Percentiles rank a stretch among this genome's conserved stretches.
phyloP scores from a whole-genome alignment of 2,329 filamentous ascomycete species.

The Alternaria brassicae region DNA sequence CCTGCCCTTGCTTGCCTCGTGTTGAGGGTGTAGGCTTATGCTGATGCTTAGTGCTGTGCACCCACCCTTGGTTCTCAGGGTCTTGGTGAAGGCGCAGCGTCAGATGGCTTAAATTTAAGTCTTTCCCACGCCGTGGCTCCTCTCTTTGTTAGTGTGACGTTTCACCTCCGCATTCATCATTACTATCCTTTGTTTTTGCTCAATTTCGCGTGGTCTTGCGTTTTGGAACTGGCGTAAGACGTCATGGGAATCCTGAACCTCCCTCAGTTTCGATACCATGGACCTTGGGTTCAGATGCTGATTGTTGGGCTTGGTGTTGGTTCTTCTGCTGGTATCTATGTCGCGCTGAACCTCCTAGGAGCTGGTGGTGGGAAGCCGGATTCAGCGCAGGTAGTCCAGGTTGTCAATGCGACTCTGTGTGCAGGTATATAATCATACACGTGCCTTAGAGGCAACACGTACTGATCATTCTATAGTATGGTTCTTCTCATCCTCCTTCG shows the following conservation, averaged over 20 bases:
- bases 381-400: constrained; percentile 43
- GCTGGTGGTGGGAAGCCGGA: constrained; percentile 40
- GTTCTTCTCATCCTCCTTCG: constrained; percentile 45
- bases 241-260: constrained; percentile 35
- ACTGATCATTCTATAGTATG: constrained; percentile 27
- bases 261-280: constrained; percentile 38
- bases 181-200: not conserved
- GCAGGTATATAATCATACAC: constrained; percentile 14
- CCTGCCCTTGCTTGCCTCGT: constrained; percentile 6
- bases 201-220: not conserved
- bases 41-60: not conserved
- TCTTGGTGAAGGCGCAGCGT: not conserved
- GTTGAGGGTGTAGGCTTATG: constrained; percentile 1
- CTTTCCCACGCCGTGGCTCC: not conserved
- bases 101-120: constrained; percentile 1
- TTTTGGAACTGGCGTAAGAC: not conserved
- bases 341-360: constrained; percentile 41
- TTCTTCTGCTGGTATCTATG: constrained; percentile 40
- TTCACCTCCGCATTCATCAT: not conserved
- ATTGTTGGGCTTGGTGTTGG: constrained; percentile 42
- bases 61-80: constrained; percentile 1
- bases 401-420: constrained; percentile 44
- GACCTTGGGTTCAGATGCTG: constrained; percentile 42
- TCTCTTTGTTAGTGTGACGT: not conserved
- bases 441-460: not conserved